These are phyloP conservation scores for Penicillium robsamsonii DNA, from an alignment of 495 filamentous ascomycete species.

Conservation along the genomic window DNA sequence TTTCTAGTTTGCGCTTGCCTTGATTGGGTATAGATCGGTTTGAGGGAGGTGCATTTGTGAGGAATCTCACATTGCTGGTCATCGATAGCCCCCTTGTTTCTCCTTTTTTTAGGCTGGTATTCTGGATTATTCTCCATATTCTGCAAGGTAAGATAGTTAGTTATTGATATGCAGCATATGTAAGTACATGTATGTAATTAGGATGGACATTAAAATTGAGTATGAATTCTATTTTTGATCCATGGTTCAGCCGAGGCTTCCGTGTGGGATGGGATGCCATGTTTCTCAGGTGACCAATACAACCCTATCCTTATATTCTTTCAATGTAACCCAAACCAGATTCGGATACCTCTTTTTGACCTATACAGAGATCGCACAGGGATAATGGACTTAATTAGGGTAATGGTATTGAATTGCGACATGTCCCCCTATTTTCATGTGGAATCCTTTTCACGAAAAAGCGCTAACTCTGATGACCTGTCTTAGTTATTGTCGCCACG, in stretches of 20 bases:
- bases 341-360: neutral
- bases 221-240: neutral
- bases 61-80: conserved; percentile 9
- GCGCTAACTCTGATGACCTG: no score
- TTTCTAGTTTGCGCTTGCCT: conserved; percentile 7
- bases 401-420: no score
- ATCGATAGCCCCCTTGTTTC: conserved; percentile 8
- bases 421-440: no score
- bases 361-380: no score
- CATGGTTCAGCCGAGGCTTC: conserved; percentile 8
- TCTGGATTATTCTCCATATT: neutral
- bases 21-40: neutral
- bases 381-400: no score
- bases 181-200: neutral
- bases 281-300: neutral
- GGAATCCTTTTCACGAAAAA: no score
- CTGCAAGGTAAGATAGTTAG: no score
- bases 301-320: neutral
- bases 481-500: no score
- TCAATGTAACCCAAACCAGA: neutral
- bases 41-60: conserved; percentile 8
- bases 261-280: neutral
- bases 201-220: conserved; percentile 1
- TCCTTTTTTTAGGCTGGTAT: neutral
- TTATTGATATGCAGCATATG: neutral